Percentiles rank a stretch among this genome's conserved stretches.
These are phyloP conservation scores for Darksidea phi DNA, from an alignment of 495 filamentous ascomycete species.

Conservation along the genomic window DNA sequence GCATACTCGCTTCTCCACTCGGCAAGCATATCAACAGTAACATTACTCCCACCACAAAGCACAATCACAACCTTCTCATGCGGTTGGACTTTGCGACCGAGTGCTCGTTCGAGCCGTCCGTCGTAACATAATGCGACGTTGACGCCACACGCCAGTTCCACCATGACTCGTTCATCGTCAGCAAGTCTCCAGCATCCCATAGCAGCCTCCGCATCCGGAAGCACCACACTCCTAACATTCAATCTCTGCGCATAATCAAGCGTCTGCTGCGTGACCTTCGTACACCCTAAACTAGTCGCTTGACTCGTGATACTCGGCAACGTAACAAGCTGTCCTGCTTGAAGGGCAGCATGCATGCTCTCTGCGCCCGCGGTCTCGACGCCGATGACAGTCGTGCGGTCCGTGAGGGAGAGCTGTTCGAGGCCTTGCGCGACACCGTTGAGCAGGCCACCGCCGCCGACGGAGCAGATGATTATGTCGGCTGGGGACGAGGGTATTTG, in stretches of 20 bases:
- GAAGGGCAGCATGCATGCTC: conserved; percentile 61
- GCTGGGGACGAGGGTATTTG: conserved; percentile 54
- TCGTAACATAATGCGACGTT: conserved; percentile 55
- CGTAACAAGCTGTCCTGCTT: conserved; percentile 60
- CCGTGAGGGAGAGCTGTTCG: conserved; percentile 43
- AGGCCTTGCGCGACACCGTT: conserved; percentile 76
- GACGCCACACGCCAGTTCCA: conserved; percentile 83
- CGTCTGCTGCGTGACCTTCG: conserved; percentile 67
- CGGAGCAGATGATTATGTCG: conserved; percentile 75
- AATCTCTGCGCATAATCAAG: conserved; percentile 60
- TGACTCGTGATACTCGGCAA: conserved; percentile 75
- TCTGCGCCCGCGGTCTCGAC: conserved; percentile 83
- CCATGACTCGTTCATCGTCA: conserved; percentile 76
- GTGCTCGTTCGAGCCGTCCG: conserved; percentile 57
- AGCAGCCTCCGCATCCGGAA: conserved; percentile 79
- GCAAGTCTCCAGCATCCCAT: conserved; percentile 71
- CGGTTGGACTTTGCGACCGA: conserved; percentile 58
- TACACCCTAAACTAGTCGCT: conserved; percentile 75
- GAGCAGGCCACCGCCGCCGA: conserved; percentile 86
- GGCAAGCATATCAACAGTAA: conserved; percentile 64
- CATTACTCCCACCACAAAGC: conserved; percentile 80
- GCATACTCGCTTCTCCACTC: conserved; percentile 61
- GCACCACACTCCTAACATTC: conserved; percentile 63
- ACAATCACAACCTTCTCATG: conserved; percentile 76
- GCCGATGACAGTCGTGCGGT: conserved; percentile 63